phyloP scores from a whole-genome alignment of 2,329 filamentous ascomycete species.

The Pseudopyrenochaeta lycopersici region DNA sequence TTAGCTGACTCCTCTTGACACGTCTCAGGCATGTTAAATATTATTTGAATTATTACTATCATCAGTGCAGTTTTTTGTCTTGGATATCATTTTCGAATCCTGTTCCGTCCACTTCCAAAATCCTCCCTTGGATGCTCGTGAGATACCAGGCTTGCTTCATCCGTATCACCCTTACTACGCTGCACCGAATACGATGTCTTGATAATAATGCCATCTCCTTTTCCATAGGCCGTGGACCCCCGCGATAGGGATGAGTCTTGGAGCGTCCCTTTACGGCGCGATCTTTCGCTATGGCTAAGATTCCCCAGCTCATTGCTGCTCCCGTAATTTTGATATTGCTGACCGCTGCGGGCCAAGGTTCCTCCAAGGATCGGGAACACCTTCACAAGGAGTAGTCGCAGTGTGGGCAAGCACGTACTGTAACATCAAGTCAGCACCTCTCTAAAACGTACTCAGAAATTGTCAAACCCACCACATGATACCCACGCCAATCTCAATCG shows the following conservation, averaged over 20 bases:
- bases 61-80: too few relatives aligned
- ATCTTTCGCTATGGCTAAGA: constrained; percentile 1
- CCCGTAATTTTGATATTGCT: constrained; percentile 37
- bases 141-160: neutral
- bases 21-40: too few relatives aligned
- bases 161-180: neutral
- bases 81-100: too few relatives aligned
- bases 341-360: constrained; percentile 36
- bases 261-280: neutral
- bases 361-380: constrained; percentile 49
- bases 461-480: constrained; percentile 47
- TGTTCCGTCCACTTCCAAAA: neutral
- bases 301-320: constrained; percentile 30
- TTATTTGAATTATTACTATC: too few relatives aligned
- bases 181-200: neutral
- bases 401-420: constrained; percentile 53
- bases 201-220: neutral
- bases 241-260: neutral
- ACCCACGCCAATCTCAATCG: constrained; percentile 54
- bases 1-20: too few relatives aligned
- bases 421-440: neutral
- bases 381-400: constrained; percentile 49
- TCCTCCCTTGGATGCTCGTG: neutral
- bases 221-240: neutral
- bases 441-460: too few relatives aligned